Percentiles rank a stretch among this genome's conserved stretches.
phyloP scores from a whole-genome alignment of 129 eudicot species.

The Dittrichia graveolens region DNA sequence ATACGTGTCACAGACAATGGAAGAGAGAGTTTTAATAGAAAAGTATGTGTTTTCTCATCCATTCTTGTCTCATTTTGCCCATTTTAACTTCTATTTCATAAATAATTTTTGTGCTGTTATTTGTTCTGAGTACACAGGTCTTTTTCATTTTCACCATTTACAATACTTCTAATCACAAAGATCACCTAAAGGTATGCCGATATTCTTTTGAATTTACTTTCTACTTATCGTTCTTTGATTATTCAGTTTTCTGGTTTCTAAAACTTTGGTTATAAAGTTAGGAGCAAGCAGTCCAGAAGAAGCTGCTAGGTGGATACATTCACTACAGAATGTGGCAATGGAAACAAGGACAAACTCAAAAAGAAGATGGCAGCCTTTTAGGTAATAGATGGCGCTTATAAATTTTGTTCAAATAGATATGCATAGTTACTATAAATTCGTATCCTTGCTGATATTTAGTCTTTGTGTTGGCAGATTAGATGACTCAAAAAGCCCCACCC shows the following conservation, averaged over 20 bases:
- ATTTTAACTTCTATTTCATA: neutral
- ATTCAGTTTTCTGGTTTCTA: neutral
- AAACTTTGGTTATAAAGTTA: slow-evolving; percentile 38
- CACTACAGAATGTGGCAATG: slow-evolving; percentile 60
- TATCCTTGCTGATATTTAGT: neutral
- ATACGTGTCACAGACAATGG: slow-evolving; percentile 77
- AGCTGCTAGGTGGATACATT: slow-evolving; percentile 78
- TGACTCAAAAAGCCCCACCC: slow-evolving; percentile 38
- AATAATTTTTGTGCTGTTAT: neutral
- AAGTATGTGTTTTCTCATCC: slow-evolving; percentile 35
- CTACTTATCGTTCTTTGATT: neutral
- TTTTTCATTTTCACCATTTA: slow-evolving; percentile 75
- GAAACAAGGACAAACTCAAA: slow-evolving; percentile 48
- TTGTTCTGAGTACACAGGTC: slow-evolving; percentile 44
- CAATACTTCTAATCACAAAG: slow-evolving; percentile 71
- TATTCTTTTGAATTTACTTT: slow-evolving; percentile 9
- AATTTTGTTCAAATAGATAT: neutral
- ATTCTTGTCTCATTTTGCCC: neutral
- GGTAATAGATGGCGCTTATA: slow-evolving; percentile 16
- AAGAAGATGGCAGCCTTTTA: slow-evolving; percentile 63
- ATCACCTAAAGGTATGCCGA: slow-evolving; percentile 65
- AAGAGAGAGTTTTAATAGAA: slow-evolving; percentile 65
- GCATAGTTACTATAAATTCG: neutral
- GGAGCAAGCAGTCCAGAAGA: slow-evolving; percentile 86
- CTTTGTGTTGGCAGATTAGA: slow-evolving; percentile 44